A percentile compares a stretch with the other conserved stretches of the same genome.
phyloP scores from a whole-genome alignment of 108 stramenopile genomes.

The Nitzschia inconspicua region DNA sequence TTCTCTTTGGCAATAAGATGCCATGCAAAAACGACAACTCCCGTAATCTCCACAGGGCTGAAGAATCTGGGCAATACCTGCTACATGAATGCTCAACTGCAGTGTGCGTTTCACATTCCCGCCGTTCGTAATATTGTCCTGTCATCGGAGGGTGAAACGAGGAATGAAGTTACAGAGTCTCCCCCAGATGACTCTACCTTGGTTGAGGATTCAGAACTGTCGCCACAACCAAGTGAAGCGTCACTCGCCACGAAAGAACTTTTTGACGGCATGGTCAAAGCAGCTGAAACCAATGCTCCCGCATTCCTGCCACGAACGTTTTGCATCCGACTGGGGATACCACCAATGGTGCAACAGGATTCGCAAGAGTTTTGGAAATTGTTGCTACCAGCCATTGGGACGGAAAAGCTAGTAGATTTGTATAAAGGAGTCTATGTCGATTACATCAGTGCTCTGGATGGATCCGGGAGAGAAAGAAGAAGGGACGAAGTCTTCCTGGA shows the following conservation, averaged over 20 bases:
- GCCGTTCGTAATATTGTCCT: conserved; percentile 43
- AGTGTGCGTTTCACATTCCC: conserved; percentile 86
- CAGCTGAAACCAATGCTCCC: conserved; percentile 1
- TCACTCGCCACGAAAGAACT: conserved; percentile 32
- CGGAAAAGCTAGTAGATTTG: conserved; percentile 43
- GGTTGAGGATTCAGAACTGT: neutral
- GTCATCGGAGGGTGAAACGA: conserved; percentile 1
- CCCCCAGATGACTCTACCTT: neutral
- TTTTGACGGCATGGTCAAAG: conserved; percentile 35
- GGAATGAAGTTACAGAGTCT: conserved; percentile 4
- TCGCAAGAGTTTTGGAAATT: conserved; percentile 91
- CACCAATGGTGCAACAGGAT: conserved; percentile 75
- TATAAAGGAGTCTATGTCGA: conserved; percentile 76
- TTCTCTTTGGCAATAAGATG: neutral
- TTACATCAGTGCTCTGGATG: conserved; percentile 64
- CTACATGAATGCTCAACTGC: conserved; percentile 78
- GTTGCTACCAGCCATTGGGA: conserved; percentile 62
- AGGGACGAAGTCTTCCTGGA: conserved; percentile 75
- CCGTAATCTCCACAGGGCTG: conserved; percentile 60
- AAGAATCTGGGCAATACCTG: conserved; percentile 81
- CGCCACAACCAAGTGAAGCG: conserved; percentile 16
- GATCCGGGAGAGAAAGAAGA: conserved; percentile 57
- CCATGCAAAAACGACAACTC: no score
- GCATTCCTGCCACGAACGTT: conserved; percentile 23
- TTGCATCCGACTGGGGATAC: conserved; percentile 64